Evolutionary conservation across 331 rosid species (phyloP).

Genomic region (Prunus yedoensis): DNA sequence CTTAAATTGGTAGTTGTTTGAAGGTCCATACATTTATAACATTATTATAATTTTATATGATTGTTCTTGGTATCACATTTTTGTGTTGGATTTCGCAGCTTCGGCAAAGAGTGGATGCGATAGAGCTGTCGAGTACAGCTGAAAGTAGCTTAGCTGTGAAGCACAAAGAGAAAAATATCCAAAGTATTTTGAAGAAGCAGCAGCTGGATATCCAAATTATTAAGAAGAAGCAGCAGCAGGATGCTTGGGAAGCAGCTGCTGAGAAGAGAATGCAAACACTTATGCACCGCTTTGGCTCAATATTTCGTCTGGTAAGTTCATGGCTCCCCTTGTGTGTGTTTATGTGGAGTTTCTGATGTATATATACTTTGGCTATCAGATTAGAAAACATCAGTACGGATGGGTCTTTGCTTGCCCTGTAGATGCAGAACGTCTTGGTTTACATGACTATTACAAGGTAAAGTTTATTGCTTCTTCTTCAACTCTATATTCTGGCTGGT

Average conservation of each 20-base stretch:
- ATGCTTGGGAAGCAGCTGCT: slow-evolving; percentile 79
- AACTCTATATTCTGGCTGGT: no score
- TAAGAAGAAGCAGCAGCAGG: slow-evolving; percentile 67
- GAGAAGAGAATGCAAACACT: slow-evolving; percentile 90
- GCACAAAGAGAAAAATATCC: slow-evolving; percentile 58
- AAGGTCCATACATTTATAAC: background rate
- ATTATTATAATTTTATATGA: background rate
- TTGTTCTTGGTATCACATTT: background rate
- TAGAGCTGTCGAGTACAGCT: slow-evolving; percentile 50
- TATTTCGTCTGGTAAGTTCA: slow-evolving; percentile 60
- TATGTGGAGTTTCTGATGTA: slow-evolving; percentile 5
- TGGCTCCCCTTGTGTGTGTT: background rate
- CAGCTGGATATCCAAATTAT: slow-evolving; percentile 42
- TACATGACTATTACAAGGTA: slow-evolving; percentile 88
- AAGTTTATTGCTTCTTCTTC: slow-evolving; percentile 10
- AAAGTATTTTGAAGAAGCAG: no score
- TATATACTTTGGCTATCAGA: slow-evolving; percentile 42
- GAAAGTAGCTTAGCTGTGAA: slow-evolving; percentile 49
- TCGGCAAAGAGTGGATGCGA: slow-evolving; percentile 58
- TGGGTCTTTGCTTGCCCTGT: slow-evolving; percentile 95
- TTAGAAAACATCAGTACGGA: slow-evolving; percentile 81
- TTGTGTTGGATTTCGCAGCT: slow-evolving; percentile 43
- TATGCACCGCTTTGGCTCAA: slow-evolving; percentile 78
- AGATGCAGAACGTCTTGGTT: slow-evolving; percentile 86
- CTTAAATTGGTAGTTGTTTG: background rate